Conservation (phyloP, 2,329 filamentous ascomycete species). For the Tricladium varicosporioides region DNA sequence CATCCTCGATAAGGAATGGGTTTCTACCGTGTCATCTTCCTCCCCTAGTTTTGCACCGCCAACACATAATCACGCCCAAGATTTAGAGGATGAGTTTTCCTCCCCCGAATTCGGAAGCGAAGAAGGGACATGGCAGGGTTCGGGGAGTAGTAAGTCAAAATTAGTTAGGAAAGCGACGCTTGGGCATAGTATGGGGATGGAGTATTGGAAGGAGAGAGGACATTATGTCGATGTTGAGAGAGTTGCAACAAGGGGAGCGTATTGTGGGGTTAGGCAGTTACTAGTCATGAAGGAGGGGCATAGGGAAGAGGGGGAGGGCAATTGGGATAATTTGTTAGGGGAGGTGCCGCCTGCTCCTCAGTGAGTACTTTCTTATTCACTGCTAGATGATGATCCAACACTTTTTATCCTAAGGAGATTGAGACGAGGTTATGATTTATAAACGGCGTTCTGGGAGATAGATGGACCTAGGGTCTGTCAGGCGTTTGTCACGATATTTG, state of each 20-base stretch:
- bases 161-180: constrained; percentile 21
- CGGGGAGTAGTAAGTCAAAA: not conserved
- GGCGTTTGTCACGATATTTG: no score
- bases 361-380: no score
- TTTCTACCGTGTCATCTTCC: constrained; percentile 17
- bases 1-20: constrained; percentile 52
- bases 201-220: constrained; percentile 30
- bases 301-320: constrained; percentile 28
- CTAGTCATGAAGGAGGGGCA: constrained; percentile 40
- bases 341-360: constrained; percentile 24
- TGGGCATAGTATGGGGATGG: constrained; percentile 21
- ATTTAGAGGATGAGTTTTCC: constrained; percentile 31
- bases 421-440: no score
- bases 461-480: no score
- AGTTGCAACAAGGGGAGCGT: constrained; percentile 49
- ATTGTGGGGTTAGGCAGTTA: constrained; percentile 54
- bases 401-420: no score
- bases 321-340: constrained; percentile 33
- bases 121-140: constrained; percentile 8
- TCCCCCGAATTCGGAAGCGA: constrained; percentile 22
- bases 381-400: no score
- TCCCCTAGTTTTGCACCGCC: not conserved
- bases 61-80: no score
- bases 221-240: constrained; percentile 44
- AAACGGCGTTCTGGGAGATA: no score